Evolutionary conservation across 164 flowering plant species (phyloP).

Genomic region (grape (Vitis vinifera)): DNA sequence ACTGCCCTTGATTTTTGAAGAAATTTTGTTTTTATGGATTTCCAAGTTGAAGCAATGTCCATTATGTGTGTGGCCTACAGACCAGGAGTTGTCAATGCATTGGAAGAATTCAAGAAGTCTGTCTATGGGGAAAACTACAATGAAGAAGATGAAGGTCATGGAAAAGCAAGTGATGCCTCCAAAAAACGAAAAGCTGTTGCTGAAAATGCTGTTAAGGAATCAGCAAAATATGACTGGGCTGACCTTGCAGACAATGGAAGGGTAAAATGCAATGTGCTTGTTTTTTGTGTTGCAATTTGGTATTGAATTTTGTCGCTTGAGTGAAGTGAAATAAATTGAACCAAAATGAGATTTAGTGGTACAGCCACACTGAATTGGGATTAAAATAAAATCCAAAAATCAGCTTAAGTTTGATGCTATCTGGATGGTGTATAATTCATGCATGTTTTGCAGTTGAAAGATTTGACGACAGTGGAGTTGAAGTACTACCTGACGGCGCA

Average conservation of each 20-base stretch:
- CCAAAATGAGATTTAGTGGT: too few species aligned
- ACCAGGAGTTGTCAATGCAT: constrained; percentile 67
- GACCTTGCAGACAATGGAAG: constrained; percentile 84
- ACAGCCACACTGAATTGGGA: too few species aligned
- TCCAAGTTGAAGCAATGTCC: neutral
- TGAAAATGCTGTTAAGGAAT: constrained; percentile 56
- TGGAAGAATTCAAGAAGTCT: constrained; percentile 81
- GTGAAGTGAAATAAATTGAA: neutral
- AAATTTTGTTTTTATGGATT: neutral
- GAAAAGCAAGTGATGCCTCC: constrained; percentile 45
- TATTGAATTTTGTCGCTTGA: neutral
- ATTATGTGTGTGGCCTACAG: constrained; percentile 33
- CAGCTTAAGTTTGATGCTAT: too few species aligned
- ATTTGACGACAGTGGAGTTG: constrained; percentile 68
- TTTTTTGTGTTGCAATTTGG: neutral
- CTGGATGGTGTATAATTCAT: too few species aligned
- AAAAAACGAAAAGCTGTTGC: constrained; percentile 72
- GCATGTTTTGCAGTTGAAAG: constrained; percentile 65
- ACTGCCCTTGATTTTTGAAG: neutral
- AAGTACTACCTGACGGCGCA: constrained; percentile 74
- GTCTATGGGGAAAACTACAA: constrained; percentile 81
- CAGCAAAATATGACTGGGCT: constrained; percentile 67
- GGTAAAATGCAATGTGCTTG: constrained; percentile 34
- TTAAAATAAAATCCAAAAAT: too few species aligned
- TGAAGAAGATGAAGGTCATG: constrained; percentile 38